Evolutionary conservation across 2,329 filamentous ascomycete genomes (phyloP), one percentile per base, ranked within the genome.

Genomic region (Cladophialophora psammophila): DNA sequence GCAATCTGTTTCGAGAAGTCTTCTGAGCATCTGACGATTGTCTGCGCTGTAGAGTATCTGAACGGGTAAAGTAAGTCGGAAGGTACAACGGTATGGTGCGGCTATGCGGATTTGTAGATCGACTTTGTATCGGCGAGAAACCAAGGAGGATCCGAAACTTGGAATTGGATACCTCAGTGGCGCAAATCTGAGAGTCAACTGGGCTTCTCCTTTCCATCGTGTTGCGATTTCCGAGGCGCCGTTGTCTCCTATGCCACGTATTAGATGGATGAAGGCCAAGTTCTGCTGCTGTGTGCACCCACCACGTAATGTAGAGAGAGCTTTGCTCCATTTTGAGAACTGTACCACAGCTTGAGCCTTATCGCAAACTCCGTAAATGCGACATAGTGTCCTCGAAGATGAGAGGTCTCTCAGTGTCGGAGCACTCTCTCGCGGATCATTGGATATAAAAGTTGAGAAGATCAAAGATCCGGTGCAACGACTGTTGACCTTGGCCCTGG

Each of bases 341-440:
- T 48, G n/a, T 12, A 20, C 42, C 5, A n/a, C n/a, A 4, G 20
- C 42, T 12, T 48, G 6, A 15, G 7, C 42, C 10, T 6, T 20
- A n/a, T n/a, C 42, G 42, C 20, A 48, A n/a, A 48, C 42, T 20
- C 42, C 42, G n/a, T 8, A 18, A 6, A 20, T 20, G 6, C 42
- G 42, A 20, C 42, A 48, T 20, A 48, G 42, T 4, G 42, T 20
- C 1, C 42, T 7, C 1, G 42, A 20, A 20, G 42, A 48, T 5
- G 42, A 48, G n/a, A 48, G n/a, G n/a, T 48, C 42, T 48, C 20
- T 20, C 42, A 48, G 42, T 10, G 42, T 48, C 42, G 42, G 42
- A 48, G n/a, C 42, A 48, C 42, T 48, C 18, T 20, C 42, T 1
- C 42, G 15, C 42, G 42, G 42, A 10, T 48, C 42, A n/a, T n/a